phyloP scores from a whole-genome alignment of 2,329 filamentous ascomycete genomes.

The Calonectria hongkongensis region DNA sequence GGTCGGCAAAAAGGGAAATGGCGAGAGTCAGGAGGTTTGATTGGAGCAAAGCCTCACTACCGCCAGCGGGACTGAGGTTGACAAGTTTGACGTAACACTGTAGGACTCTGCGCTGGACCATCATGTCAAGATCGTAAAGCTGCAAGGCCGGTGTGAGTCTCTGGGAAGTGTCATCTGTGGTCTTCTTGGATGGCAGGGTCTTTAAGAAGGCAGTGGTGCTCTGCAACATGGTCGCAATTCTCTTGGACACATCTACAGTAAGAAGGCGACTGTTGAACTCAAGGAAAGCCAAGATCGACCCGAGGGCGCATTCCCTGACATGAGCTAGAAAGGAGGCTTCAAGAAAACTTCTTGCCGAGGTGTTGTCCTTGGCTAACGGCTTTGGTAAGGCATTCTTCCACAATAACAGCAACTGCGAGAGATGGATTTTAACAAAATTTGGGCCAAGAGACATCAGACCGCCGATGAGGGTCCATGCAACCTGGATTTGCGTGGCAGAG shows the following conservation, averaged over 20 bases:
- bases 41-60: slow-evolving; percentile 89
- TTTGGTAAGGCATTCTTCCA: slow-evolving; percentile 99
- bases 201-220: slow-evolving; percentile 94
- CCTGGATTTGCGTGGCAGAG: slow-evolving; percentile 95
- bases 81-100: slow-evolving; percentile 97
- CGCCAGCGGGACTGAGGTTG: slow-evolving; percentile 88
- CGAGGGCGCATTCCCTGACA: slow-evolving; percentile 94
- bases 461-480: slow-evolving; percentile 97
- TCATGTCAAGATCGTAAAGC: slow-evolving; percentile 90
- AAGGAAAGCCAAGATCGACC: slow-evolving; percentile 92
- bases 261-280: slow-evolving; percentile 94
- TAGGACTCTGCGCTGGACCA: slow-evolving; percentile 93
- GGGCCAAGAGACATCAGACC: slow-evolving; percentile 97
- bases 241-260: slow-evolving; percentile 94
- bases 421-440: slow-evolving; percentile 98
- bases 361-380: slow-evolving; percentile 94
- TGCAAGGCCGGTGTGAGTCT: slow-evolving; percentile 90
- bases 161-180: slow-evolving; percentile 89
- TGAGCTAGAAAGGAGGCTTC: slow-evolving; percentile 96
- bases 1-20: slow-evolving; percentile 93
- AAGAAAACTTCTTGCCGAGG: slow-evolving; percentile 86
- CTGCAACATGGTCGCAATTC: slow-evolving; percentile 94
- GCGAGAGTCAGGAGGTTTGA: slow-evolving; percentile 93
- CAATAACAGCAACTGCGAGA: slow-evolving; percentile 92
- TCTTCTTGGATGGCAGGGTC: slow-evolving; percentile 87